Percentiles rank a stretch among this genome's conserved stretches.
Conservation (phyloP, 768 basidiomycete species). For the Hydnomerulius pinastri region DNA sequence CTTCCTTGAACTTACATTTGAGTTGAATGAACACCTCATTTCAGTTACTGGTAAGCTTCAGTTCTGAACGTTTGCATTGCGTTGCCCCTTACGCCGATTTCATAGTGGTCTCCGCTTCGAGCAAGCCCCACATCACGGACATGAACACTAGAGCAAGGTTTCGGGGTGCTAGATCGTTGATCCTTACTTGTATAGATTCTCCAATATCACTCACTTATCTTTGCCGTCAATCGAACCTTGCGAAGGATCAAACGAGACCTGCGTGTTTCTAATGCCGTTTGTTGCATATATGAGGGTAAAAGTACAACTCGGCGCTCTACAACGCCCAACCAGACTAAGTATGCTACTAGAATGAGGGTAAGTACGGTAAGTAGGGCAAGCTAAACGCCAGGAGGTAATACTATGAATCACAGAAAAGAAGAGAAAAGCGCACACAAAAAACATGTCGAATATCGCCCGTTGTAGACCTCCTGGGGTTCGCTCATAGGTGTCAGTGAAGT, state of each 20-base stretch:
- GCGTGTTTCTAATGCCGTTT: conserved; percentile 14
- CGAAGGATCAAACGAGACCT: not conserved
- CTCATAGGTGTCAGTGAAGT: conserved; percentile 19
- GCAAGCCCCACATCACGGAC: conserved; percentile 74
- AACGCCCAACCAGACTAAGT: conserved; percentile 28
- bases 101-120: conserved; percentile 87
- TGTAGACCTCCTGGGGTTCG: conserved; percentile 8
- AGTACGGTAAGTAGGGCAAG: conserved; percentile 31
- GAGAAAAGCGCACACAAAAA: conserved; percentile 4
- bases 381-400: conserved; percentile 18
- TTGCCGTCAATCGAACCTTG: not conserved
- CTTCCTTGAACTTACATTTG: conserved; percentile 3
- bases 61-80: not conserved
- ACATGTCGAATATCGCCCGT: not conserved
- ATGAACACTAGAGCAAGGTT: conserved; percentile 38
- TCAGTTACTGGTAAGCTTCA: conserved; percentile 50
- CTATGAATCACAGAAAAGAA: conserved; percentile 15
- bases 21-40: conserved; percentile 11
- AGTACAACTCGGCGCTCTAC: conserved; percentile 36
- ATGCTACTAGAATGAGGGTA: conserved; percentile 34
- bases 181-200: not conserved
- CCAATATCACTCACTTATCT: not conserved
- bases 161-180: not conserved
- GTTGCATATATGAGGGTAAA: conserved; percentile 28
- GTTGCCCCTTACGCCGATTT: conserved; percentile 5